Evolutionary conservation across 768 basidiomycete species (phyloP), one percentile per base, ranked within the genome.

Genomic region (Suillus hirtellus): DNA sequence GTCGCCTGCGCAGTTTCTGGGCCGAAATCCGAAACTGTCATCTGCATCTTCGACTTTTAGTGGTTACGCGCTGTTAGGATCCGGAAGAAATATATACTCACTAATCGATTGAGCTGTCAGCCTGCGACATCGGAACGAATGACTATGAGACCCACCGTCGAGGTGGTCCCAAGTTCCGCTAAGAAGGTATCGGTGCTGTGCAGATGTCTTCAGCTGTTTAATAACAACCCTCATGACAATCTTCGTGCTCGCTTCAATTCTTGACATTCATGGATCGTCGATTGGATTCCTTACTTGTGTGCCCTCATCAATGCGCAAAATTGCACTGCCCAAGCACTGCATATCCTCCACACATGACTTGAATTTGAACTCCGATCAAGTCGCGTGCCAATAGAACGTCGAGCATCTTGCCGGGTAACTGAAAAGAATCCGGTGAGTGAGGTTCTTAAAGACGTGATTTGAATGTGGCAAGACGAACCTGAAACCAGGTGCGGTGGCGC

Each of bases 101-200:
- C 71, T 69, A 74, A 34, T 69, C 73, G 4, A 72, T 54, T n/a
- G 67, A 72, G 34, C 63, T 40, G 43, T 74, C 69, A 2, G 67
- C 67, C 53, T 72, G 67, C 67, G 27, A 2, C 65, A 65, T 60
- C 65, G 71, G 27, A 52, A 63, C 72, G 63, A 67, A 38, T 66
- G 44, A 8, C 19, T 9, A 6, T 62, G 63, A 35, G 52, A 47
- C 5, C 55, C 62, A 62, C 63, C 64, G 10, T 71, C 67, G 0
- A 74, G 38, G n/a, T 60, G 46, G 50, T 69, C 71, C n/a, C 58
- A 31, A 59, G 60, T 60, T 5, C 73, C 69, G 2, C 71, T 71
- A 49, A 74, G 27, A 19, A 64, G 69, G 19, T 69, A 71, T 5
- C 59, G 50, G 15, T 31, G 27, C 19, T 11, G 31, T 60, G 54